These are phyloP conservation scores for Paramecium sonneborni DNA, from an alignment of 73 alveolate species.

Conservation along the genomic window DNA sequence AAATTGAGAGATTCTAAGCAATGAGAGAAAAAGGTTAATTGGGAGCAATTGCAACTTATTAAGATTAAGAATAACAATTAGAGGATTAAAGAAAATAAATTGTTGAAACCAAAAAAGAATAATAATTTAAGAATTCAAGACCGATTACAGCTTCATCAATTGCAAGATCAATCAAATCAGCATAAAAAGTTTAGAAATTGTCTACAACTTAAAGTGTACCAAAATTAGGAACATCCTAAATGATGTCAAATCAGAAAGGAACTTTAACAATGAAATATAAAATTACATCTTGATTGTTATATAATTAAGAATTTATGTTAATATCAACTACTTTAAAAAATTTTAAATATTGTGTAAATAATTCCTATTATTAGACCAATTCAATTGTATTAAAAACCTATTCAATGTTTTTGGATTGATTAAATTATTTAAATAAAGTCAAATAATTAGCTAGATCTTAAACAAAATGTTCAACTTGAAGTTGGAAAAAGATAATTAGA, in stretches of 20 bases:
- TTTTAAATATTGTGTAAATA: background rate
- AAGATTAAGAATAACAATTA: background rate
- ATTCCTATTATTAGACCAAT: background rate
- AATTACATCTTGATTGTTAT: background rate
- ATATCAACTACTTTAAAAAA: background rate
- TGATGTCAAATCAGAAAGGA: background rate
- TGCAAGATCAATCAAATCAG: background rate
- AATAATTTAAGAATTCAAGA: background rate
- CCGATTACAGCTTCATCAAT: background rate
- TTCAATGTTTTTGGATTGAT: background rate
- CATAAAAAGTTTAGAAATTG: background rate
- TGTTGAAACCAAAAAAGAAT: background rate
- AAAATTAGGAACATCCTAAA: background rate
- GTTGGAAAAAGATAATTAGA: conserved; percentile 12
- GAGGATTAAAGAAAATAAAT: background rate
- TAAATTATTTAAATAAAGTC: background rate
- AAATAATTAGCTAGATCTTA: background rate
- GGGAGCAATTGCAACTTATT: conserved; percentile 35
- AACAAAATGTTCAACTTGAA: background rate
- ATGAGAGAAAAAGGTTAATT: conserved; percentile 51
- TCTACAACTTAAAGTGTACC: background rate
- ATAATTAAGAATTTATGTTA: background rate
- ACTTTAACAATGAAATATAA: background rate
- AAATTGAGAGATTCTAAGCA: conserved; percentile 34
- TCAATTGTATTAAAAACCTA: background rate